Conservation (phyloP, 768 basidiomycete genomes). For the Sporobolomyces phaffii region DNA sequence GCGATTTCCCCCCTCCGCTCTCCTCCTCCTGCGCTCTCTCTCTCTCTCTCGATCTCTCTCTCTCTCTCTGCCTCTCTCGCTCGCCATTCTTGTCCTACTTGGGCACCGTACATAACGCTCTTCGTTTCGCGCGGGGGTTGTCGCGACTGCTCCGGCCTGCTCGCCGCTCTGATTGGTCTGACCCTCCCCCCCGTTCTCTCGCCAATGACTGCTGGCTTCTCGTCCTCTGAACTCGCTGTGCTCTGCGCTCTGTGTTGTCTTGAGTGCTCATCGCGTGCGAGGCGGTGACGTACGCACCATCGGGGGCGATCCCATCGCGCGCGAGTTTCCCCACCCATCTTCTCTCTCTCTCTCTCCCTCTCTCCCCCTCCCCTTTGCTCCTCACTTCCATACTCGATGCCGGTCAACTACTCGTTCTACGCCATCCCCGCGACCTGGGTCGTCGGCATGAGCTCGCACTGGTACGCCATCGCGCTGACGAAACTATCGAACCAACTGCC, state of each 20-base stretch:
- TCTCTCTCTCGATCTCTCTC: neutral
- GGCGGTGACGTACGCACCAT: neutral
- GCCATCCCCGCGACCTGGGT: constrained; percentile 4
- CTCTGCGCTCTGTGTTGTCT: no score
- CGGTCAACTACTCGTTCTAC: constrained; percentile 1
- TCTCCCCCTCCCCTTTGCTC: neutral
- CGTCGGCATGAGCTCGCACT: neutral
- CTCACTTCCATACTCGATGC: neutral
- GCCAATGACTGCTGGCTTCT: no score
- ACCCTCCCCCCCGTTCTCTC: no score
- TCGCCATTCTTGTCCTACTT: no score
- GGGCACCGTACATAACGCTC: no score
- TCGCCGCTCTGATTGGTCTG: no score
- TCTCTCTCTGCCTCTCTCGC: neutral
- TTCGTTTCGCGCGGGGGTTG: no score
- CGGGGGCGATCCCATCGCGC: no score
- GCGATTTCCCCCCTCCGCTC: neutral
- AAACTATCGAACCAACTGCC: neutral
- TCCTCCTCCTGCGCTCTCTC: neutral
- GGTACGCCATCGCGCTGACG: neutral
- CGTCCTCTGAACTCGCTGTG: no score
- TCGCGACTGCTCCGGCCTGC: no score
- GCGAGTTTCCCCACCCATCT: neutral
- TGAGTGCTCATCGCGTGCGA: no score
- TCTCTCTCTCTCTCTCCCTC: neutral